Evolutionary conservation across 371 early-diverging fungal genomes (phyloP), one percentile per base, ranked within the genome.

Genomic region (Mucor irregularis): DNA sequence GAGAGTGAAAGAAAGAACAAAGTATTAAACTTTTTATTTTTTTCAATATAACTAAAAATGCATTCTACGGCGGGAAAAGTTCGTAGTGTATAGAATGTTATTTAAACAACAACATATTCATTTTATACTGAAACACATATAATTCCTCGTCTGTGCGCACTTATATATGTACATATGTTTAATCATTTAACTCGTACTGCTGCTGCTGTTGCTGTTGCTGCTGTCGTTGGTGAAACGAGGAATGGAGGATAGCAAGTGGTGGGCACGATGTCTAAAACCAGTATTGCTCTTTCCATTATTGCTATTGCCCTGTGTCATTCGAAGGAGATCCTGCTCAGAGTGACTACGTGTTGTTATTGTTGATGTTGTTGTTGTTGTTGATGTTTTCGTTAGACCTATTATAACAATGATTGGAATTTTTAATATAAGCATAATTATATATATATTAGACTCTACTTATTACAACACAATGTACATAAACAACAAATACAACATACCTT

Each of bases 321-420:
- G 62, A 35, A 56, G 40, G 62, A 75, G 66, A 61, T 72, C 72
- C 54, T 62, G 66, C 56, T 75, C 76, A 45, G 76, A 69, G 14
- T 58, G 65, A 61, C 72, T 67, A 30, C 65, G 62, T 43, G n/a
- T n/a, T n/a, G n/a, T n/a, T n/a, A n/a, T n/a, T n/a, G n/a, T n/a
- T n/a, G n/a, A n/a, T n/a, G n/a, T n/a, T n/a, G n/a, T n/a, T n/a
- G n/a, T n/a, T n/a, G n/a, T n/a, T n/a, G n/a, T n/a, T n/a, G n/a
- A n/a, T n/a, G n/a, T n/a, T n/a, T 64, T 61, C 10, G 56, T 40
- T 13, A 25, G 24, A 22, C 52, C 53, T 61, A 60, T 4, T 38
- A 50, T 10, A 46, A 14, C 13, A 35, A 35, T 16, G 16, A 44
- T n/a, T n/a, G n/a, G 53, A 53, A 53, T 53, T 53, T 53, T 53